These are phyloP conservation scores for Phalaenopsis hybrid DNA, from an alignment of 116 monocot species.

Conservation along the genomic window DNA sequence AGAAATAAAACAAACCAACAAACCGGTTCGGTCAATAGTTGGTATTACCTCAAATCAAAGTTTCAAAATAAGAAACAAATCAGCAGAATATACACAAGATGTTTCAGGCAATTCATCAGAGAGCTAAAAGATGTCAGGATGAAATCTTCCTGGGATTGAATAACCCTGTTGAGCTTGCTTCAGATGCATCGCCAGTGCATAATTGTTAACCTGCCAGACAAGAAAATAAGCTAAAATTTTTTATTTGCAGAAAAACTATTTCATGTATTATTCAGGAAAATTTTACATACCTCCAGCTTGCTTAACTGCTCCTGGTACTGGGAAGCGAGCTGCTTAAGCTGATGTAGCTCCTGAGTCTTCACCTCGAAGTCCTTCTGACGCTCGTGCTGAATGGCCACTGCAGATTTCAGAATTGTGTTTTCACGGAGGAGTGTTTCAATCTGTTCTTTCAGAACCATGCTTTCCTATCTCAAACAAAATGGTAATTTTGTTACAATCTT, in stretches of 20 bases:
- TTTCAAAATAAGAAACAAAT: neutral
- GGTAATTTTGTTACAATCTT: neutral
- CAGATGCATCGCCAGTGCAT: slow-evolving; percentile 64
- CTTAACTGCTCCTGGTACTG: slow-evolving; percentile 50
- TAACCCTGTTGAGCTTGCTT: slow-evolving; percentile 54
- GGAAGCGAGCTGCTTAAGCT: slow-evolving; percentile 43
- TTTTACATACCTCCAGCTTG: slow-evolving; percentile 32
- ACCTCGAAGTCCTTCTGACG: slow-evolving; percentile 35
- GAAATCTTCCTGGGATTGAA: slow-evolving; percentile 61
- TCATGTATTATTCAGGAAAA: neutral
- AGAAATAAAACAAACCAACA: neutral
- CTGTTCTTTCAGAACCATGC: slow-evolving; percentile 42
- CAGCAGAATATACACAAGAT: neutral
- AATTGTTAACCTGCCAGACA: slow-evolving; percentile 52
- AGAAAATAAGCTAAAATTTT: neutral
- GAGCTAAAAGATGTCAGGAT: slow-evolving; percentile 63
- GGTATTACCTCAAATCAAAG: neutral
- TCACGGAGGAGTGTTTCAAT: slow-evolving; percentile 29
- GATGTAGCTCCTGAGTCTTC: slow-evolving; percentile 38
- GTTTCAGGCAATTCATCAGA: neutral
- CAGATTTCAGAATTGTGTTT: slow-evolving; percentile 41
- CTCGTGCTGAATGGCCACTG: slow-evolving; percentile 49
- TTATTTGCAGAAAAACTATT: neutral
- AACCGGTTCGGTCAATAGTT: neutral
- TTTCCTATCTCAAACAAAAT: slow-evolving; percentile 22